Percentiles rank a stretch among this genome's conserved stretches.
These are phyloP conservation scores for Fusarium equiseti DNA, from an alignment of 2,329 filamentous ascomycete species.

Conservation along the genomic window DNA sequence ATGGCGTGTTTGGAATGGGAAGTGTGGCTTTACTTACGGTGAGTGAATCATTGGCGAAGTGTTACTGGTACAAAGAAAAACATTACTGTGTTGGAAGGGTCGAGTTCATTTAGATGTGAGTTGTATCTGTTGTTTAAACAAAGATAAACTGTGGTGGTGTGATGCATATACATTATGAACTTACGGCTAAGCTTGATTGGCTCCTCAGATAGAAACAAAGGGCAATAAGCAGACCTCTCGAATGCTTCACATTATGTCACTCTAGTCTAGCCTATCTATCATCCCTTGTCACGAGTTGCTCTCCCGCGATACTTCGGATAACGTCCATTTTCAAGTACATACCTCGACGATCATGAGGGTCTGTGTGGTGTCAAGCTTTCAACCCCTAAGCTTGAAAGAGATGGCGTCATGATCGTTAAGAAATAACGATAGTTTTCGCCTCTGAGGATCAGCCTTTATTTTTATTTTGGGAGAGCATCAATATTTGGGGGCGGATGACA, in stretches of 20 bases:
- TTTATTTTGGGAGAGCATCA: background rate
- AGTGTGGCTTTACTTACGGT: constrained; percentile 23
- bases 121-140: background rate
- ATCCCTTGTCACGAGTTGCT: background rate
- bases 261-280: background rate
- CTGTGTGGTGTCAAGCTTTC: constrained; percentile 15
- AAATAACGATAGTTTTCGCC: background rate
- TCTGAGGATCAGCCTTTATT: background rate
- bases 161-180: background rate
- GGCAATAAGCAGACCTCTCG: background rate
- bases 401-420: background rate
- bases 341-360: background rate
- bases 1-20: constrained; percentile 1
- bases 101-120: background rate
- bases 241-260: background rate
- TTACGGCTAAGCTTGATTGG: background rate
- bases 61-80: background rate
- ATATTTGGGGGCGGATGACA: background rate
- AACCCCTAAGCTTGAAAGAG: background rate
- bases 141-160: background rate
- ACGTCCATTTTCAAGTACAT: constrained; percentile 2
- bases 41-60: constrained; percentile 4
- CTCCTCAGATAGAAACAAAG: background rate
- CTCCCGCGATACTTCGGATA: background rate
- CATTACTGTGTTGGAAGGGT: rapidly evolving